phyloP scores from a whole-genome alignment of 225 moss, liverwort and hornwort species.

The Pseudoscleropodium purum region DNA sequence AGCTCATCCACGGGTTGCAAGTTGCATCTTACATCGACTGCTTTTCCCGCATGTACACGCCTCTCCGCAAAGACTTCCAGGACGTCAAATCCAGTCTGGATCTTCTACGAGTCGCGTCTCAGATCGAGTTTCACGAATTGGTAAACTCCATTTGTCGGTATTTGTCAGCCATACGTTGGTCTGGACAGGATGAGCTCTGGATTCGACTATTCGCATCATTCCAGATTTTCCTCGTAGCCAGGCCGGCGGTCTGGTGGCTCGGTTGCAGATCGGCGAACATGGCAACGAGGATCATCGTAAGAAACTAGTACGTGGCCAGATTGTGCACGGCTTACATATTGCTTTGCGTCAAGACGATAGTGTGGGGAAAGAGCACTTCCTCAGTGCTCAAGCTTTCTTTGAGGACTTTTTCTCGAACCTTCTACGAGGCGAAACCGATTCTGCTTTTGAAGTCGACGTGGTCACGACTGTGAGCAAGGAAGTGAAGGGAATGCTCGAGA shows the following conservation, averaged over 20 bases:
- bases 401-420: background rate
- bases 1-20: no score
- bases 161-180: no score
- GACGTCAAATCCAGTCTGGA: background rate
- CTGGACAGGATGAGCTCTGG: no score
- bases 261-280: background rate
- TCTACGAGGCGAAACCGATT: no score
- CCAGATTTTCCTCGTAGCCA: background rate
- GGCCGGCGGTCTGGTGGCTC: background rate
- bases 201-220: no score
- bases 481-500: background rate
- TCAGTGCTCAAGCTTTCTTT: background rate
- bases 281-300: background rate
- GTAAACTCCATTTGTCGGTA: no score
- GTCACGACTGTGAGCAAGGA: background rate
- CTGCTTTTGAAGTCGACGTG: background rate
- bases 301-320: background rate
- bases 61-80: background rate
- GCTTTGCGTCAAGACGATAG: background rate
- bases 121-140: no score
- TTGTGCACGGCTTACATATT: background rate
- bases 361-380: background rate
- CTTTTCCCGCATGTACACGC: no score
- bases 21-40: no score
- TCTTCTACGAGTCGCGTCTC: background rate